Evolutionary conservation across 371 early-diverging fungal genomes (phyloP), one percentile per base, ranked within the genome.

Genomic region (Zopfochytrium polystomum): DNA sequence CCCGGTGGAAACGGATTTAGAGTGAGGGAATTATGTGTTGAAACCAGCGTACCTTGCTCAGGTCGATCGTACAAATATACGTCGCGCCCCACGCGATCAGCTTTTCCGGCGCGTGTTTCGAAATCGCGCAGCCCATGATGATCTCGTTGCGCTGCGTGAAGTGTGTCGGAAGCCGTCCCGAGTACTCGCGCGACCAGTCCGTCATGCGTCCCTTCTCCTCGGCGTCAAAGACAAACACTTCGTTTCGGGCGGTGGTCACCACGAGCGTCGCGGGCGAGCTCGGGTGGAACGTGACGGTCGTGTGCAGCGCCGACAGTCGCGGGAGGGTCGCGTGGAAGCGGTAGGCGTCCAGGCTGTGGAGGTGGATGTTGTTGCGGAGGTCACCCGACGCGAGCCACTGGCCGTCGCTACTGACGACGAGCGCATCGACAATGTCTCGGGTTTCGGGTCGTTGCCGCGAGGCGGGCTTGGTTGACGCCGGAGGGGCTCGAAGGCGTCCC

Each of bases 351-450:
- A 93, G 62, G 52, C 87, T 86, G 46, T 83, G 89, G n/a, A 93
- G 80, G 61, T 85, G 78, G 49, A 91, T 85, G 45, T 83, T 76
- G 65, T 87, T 89, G 7, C 76, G 70, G 58, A 87, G 74, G 68
- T 92, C 94, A 3, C 85, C 88, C 6, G 88, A 86, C 2, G 86
- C 92, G 32, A 93, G 70, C 85, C 88, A 91, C 64, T 84, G 84
- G 20, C 87, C 89, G 70, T 90, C 90, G 2, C 74, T 71, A 66
- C 91, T 91, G 26, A 90, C 82, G 23, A 87, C 79, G 66, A 92
- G 70, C 1, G 80, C 71, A 13, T 70, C 64, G 20, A 91, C 53
- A 32, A 66, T 31, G 52, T 71, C 73, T 35, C 46, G 13, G 0
- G 15, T 50, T 1, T 43, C 50, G 13, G 34, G 44, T 9, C 34